These are phyloP conservation scores for Vitis hybrid DNA, from an alignment of 177 flowering plant species.

Conservation along the genomic window DNA sequence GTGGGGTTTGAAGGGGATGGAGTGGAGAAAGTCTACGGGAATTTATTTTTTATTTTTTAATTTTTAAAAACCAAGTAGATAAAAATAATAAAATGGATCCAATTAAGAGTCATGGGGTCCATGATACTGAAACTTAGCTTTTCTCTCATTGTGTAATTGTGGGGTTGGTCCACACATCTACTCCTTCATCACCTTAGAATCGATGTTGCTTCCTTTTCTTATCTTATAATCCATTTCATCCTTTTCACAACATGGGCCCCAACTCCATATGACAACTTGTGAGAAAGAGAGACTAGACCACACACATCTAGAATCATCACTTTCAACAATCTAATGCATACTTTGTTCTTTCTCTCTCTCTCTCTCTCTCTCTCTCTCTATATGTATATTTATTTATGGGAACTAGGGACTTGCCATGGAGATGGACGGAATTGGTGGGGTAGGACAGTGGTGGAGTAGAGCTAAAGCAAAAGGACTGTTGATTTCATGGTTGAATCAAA, in stretches of 20 bases:
- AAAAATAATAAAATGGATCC: conserved; percentile 5
- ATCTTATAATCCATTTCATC: neutral
- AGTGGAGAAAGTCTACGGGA: conserved; percentile 4
- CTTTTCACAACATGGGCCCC: neutral
- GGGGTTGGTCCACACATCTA: neutral
- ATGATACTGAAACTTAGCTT: conserved; percentile 3
- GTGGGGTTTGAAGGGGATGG: conserved; percentile 19
- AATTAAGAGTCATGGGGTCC: conserved; percentile 15
- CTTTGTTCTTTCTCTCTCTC: no score
- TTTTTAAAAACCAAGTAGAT: neutral
- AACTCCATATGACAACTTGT: neutral
- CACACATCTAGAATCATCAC: conserved; percentile 1
- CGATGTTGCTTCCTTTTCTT: conserved; percentile 5
- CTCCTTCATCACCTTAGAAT: neutral
- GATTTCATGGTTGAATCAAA: conserved; percentile 30
- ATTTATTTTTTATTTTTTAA: no score
- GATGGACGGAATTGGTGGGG: conserved; percentile 19
- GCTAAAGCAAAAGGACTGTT: conserved; percentile 22
- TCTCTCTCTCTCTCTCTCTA: no score
- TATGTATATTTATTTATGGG: no score
- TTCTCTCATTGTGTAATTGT: conserved; percentile 6
- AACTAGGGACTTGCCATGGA: neutral
- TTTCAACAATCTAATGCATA: neutral
- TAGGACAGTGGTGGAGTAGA: conserved; percentile 20
- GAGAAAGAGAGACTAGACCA: conserved; percentile 1